A percentile compares a stretch with the other conserved stretches of the same genome.
These are phyloP conservation scores for Colletotrichum lupini DNA, from an alignment of 2,329 filamentous ascomycete species.

Conservation along the genomic window DNA sequence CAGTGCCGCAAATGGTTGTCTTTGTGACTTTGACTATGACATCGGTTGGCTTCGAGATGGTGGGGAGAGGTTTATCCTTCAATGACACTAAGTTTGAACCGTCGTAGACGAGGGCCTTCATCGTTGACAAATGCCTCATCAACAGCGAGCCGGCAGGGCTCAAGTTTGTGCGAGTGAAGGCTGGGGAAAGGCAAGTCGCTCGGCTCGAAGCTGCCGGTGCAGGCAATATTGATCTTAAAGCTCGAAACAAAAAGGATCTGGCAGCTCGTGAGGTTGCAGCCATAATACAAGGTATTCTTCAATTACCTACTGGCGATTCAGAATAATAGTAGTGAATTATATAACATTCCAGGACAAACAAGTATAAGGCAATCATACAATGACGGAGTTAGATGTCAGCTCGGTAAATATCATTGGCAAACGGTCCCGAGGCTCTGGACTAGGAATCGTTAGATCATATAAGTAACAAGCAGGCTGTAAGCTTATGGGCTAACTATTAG, in stretches of 20 bases:
- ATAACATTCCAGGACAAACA: background rate
- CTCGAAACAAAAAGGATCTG: background rate
- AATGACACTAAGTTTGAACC: slow-evolving; percentile 47
- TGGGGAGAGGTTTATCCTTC: slow-evolving; percentile 45
- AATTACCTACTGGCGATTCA: background rate
- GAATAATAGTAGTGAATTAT: background rate
- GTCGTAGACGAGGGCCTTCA: slow-evolving; percentile 60
- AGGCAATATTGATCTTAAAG: background rate
- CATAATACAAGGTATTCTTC: too few species aligned
- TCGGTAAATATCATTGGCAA: background rate
- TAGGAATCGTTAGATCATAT: background rate
- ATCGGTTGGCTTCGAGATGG: slow-evolving; percentile 41
- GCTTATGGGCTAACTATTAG: background rate
- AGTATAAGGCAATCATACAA: background rate
- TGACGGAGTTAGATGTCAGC: background rate
- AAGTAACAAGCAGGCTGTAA: background rate
- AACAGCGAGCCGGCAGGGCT: background rate
- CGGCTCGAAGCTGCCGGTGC: too few species aligned
- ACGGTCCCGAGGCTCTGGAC: background rate
- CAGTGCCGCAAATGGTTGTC: slow-evolving; percentile 49
- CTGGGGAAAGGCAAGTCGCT: background rate
- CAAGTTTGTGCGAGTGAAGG: background rate
- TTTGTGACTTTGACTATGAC: slow-evolving; percentile 49
- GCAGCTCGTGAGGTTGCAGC: background rate
- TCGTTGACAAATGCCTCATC: slow-evolving; percentile 39